phyloP scores from a whole-genome alignment of 495 filamentous ascomycete species.

The Hypoxylon intermedium region DNA sequence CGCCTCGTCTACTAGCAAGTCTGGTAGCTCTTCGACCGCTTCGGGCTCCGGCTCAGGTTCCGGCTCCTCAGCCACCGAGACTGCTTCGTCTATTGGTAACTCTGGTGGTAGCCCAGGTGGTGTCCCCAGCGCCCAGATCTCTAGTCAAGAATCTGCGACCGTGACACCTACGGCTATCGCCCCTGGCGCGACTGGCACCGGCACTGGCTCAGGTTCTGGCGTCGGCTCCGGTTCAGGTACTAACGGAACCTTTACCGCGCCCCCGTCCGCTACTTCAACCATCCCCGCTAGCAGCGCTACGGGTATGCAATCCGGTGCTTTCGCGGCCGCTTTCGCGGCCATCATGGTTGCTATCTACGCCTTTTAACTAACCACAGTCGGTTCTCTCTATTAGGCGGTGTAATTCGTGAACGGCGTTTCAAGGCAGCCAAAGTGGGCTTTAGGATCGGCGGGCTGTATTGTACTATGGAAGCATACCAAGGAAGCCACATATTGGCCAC shows the following conservation, averaged over 20 bases:
- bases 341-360: slow-evolving; percentile 43
- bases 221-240: slow-evolving; percentile 34
- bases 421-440: slow-evolving; percentile 19
- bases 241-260: slow-evolving; percentile 36
- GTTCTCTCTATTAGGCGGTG: slow-evolving; percentile 4
- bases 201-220: slow-evolving; percentile 29
- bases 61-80: slow-evolving; percentile 15
- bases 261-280: slow-evolving; percentile 24
- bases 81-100: slow-evolving; percentile 16
- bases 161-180: slow-evolving; percentile 26
- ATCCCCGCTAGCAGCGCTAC: slow-evolving; percentile 29
- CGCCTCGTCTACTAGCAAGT: slow-evolving; percentile 18
- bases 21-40: neutral
- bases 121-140: slow-evolving; percentile 31
- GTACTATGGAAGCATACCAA: slow-evolving; percentile 10
- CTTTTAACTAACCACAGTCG: slow-evolving; percentile 34
- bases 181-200: slow-evolving; percentile 32
- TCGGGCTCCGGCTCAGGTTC: slow-evolving; percentile 28
- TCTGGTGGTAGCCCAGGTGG: slow-evolving; percentile 35
- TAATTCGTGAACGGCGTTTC: slow-evolving; percentile 29
- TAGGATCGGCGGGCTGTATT: slow-evolving; percentile 14
- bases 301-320: slow-evolving; percentile 33
- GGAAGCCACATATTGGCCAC: slow-evolving; percentile 3
- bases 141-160: slow-evolving; percentile 33
- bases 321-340: slow-evolving; percentile 40